Base-by-base conservation (phyloP, 805 yeast genomes). In the Ogataea parapolymorpha region DNA sequence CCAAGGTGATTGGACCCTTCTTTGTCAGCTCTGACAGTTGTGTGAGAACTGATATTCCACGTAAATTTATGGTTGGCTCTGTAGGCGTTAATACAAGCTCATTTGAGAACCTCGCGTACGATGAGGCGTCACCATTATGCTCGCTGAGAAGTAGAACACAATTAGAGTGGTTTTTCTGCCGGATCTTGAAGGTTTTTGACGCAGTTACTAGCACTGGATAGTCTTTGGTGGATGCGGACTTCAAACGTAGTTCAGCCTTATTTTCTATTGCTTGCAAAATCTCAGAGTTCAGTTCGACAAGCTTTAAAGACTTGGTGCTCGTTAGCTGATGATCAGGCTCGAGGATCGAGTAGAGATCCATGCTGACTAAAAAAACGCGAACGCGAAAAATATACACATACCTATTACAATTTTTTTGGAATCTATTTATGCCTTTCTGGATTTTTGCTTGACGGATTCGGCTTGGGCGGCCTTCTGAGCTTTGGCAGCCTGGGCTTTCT, bases 91-190 rank as follows among this genome's bases (percentile, higher is more conserved):
- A 25, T 4, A 49, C 49, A 7, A 53, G 42, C 34, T 53, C 53
- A 17, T 26, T 26, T 4, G 25, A 34, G 32, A 53, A 51, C 3
- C 25, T 20, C 20, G 49, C 41, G 40, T 46, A 41, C 14, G 46
- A 36, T 12, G 45, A 31, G 4, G 41, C 48, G 5, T 3, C 22
- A 5, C 17, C 23, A 2, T 22, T 16, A 12, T 18, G 28, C 5
- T 44, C 30, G 1, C 38, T 8, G 57, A 77, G 56, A 16, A 89
- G 46, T 50, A 88, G 58, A n/a, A 85, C 80, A 4, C 91, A 75
- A 59, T 91, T 89, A 6, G 96, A 85, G 60, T 91, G 97, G 56
- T 87, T 86, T 67, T 85, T 82, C 54, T 84, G 90, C 38, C 87
- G 71, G 13, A 89, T 52, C 32, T 70, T 67, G 75, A 77, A 89